Percentiles rank a stretch among this genome's conserved stretches.
These are phyloP conservation scores for Suillus luteus DNA, from an alignment of 768 basidiomycete genomes.

Conservation along the genomic window DNA sequence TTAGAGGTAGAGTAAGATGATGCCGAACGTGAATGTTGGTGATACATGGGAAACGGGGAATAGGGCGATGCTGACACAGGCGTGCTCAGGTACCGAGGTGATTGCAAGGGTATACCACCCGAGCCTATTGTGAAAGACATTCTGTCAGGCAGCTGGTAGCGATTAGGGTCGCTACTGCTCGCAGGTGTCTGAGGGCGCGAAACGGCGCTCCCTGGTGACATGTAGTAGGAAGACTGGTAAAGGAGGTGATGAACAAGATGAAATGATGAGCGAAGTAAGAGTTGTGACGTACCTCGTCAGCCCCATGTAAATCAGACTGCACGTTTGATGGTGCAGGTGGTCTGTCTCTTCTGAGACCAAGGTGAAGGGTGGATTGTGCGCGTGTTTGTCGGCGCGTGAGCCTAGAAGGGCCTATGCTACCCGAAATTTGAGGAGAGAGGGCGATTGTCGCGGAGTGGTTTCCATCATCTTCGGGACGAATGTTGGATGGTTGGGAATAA, in stretches of 20 bases:
- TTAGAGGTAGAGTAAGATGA: conserved; percentile 47
- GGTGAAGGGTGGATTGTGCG: conserved; percentile 35
- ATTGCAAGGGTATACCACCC: conserved; percentile 34
- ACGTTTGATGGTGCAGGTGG: conserved; percentile 17
- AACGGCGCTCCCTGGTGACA: conserved; percentile 35
- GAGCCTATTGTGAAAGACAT: conserved; percentile 22
- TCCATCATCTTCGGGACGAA: conserved; percentile 32
- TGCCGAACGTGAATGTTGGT: conserved; percentile 48
- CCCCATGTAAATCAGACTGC: conserved; percentile 23
- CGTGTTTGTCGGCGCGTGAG: conserved; percentile 48
- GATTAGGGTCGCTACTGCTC: conserved; percentile 34
- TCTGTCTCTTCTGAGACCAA: conserved; percentile 34
- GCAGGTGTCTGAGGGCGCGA: conserved; percentile 44
- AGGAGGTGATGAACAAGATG: conserved; percentile 17
- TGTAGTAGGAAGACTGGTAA: conserved; percentile 37
- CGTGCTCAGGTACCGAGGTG: conserved; percentile 47
- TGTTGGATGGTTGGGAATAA: conserved; percentile 31
- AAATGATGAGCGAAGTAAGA: neutral
- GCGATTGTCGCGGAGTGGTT: conserved; percentile 25
- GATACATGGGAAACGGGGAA: conserved; percentile 45
- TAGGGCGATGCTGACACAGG: conserved; percentile 49
- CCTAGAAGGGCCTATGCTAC: conserved; percentile 56
- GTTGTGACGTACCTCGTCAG: conserved; percentile 28
- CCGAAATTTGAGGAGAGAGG: conserved; percentile 44
- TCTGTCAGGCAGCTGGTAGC: conserved; percentile 36